phyloP scores from a whole-genome alignment of 345 rosid species.

The Syzygium aqueum region DNA sequence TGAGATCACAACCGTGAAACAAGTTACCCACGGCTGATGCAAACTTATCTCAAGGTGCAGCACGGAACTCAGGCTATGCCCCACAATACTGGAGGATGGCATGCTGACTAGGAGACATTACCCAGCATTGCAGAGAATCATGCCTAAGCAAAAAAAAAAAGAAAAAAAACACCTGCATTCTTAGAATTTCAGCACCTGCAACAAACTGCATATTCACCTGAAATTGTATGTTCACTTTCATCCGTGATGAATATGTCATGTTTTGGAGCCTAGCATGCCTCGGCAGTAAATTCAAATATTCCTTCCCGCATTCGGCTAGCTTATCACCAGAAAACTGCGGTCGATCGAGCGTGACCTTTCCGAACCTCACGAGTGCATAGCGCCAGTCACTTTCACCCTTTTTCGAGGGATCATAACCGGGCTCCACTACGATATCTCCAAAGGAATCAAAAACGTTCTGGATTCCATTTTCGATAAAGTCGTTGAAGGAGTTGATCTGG shows the following conservation, averaged over 20 bases:
- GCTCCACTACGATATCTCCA: conserved; percentile 55
- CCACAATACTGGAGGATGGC: background rate
- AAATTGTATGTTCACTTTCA: conserved; percentile 54
- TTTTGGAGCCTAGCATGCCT: conserved; percentile 88
- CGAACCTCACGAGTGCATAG: conserved; percentile 52
- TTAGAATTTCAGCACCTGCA: background rate
- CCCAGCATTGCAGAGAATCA: background rate
- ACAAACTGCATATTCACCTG: conserved; percentile 37
- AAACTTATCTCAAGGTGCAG: background rate
- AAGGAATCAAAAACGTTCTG: conserved; percentile 54
- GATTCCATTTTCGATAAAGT: conserved; percentile 54
- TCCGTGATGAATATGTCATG: conserved; percentile 73
- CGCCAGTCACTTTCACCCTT: conserved; percentile 59
- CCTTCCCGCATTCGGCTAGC: conserved; percentile 14
- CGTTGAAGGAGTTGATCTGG: conserved; percentile 73
- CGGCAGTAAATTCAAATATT: conserved; percentile 38
- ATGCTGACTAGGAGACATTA: background rate
- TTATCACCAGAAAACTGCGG: conserved; percentile 41
- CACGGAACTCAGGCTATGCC: background rate
- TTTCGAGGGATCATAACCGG: conserved; percentile 61
- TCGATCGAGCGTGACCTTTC: conserved; percentile 42
- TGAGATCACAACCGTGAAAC: background rate
- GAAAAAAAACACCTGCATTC: background rate
- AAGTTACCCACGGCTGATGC: background rate
- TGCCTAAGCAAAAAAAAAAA: background rate